Conservation (phyloP, 306 rosid species). For the Citrullus amarus region DNA sequence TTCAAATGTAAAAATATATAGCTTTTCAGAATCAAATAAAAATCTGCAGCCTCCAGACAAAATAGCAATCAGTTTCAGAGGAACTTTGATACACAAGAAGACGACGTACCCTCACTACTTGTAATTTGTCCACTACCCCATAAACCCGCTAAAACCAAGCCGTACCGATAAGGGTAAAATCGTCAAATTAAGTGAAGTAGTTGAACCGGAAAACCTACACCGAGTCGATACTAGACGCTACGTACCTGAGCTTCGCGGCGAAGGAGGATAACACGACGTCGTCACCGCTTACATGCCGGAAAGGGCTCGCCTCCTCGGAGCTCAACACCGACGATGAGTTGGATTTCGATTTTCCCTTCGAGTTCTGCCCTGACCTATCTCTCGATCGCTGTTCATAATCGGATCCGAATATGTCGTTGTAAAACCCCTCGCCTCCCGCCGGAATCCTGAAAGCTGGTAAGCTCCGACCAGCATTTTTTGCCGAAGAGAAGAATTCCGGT, state of each 20-base stretch:
- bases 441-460: constrained; percentile 66
- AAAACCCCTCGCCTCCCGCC: constrained; percentile 40
- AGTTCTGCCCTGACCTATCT: constrained; percentile 51
- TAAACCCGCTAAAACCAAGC: not conserved
- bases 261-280: constrained; percentile 62
- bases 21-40: not conserved
- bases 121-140: not conserved
- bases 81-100: not conserved
- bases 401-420: constrained; percentile 60
- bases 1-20: not conserved
- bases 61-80: constrained; percentile 4
- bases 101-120: not conserved
- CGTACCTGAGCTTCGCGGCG: constrained; percentile 75
- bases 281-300: constrained; percentile 42
- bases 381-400: constrained; percentile 66
- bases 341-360: constrained; percentile 51
- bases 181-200: constrained; percentile 13
- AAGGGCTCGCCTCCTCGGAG: constrained; percentile 83
- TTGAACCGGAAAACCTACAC: not conserved
- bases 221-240: not conserved
- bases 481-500: constrained; percentile 23
- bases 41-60: not conserved
- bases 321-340: constrained; percentile 72
- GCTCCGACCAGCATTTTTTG: constrained; percentile 24
- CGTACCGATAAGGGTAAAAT: constrained; percentile 16